These are phyloP conservation scores for Lentinula sp. DNA, from an alignment of 768 basidiomycete genomes.

Conservation along the genomic window DNA sequence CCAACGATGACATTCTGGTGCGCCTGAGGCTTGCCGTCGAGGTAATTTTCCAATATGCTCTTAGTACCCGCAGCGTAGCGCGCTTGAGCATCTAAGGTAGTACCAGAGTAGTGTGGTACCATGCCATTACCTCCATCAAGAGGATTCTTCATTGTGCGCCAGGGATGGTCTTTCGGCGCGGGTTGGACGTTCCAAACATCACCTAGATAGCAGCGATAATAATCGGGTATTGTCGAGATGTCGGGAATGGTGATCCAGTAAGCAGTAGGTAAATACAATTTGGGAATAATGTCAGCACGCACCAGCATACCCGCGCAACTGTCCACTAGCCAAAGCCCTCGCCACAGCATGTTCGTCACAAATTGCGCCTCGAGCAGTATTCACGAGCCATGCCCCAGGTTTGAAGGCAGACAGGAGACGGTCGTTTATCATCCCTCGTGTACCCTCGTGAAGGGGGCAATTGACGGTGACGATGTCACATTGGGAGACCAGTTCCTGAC, in stretches of 20 bases:
- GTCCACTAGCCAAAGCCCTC: conserved; percentile 68
- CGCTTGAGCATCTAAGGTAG: conserved; percentile 83
- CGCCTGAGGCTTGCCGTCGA: conserved; percentile 58
- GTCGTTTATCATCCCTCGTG: conserved; percentile 71
- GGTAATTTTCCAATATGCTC: conserved; percentile 68
- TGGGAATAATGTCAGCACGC: not conserved
- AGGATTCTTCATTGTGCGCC: conserved; percentile 79
- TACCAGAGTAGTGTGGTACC: conserved; percentile 84
- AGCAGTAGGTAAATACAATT: not conserved
- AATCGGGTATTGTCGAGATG: too few species aligned
- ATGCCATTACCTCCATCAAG: conserved; percentile 86
- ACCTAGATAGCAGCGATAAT: conserved; percentile 18
- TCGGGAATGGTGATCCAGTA: not conserved
- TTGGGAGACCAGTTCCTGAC: conserved; percentile 42
- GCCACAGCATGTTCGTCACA: conserved; percentile 80
- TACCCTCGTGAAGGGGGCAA: conserved; percentile 83
- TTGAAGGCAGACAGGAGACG: conserved; percentile 86
- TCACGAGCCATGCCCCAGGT: conserved; percentile 88
- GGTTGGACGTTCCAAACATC: conserved; percentile 91
- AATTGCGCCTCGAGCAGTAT: conserved; percentile 91
- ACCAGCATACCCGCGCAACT: conserved; percentile 56
- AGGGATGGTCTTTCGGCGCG: conserved; percentile 78
- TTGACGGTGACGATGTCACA: conserved; percentile 86
- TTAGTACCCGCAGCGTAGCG: conserved; percentile 75
- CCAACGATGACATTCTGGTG: conserved; percentile 79